These are phyloP conservation scores for Lactifluus pinguis DNA, from an alignment of 768 basidiomycete species.

Conservation along the genomic window DNA sequence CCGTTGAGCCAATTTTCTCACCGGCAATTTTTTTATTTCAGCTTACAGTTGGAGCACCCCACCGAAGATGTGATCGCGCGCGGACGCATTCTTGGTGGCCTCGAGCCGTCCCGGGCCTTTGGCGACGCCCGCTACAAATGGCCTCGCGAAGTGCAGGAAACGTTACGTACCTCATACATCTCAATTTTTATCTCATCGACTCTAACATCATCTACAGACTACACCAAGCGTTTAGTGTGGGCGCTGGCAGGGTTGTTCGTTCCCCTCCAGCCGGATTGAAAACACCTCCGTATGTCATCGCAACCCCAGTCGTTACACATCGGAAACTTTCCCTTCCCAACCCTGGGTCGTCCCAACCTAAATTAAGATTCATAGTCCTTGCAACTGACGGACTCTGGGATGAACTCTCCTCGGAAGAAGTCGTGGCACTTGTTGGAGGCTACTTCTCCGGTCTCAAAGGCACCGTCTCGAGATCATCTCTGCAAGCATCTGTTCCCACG, in stretches of 20 bases:
- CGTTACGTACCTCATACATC: constrained; percentile 41
- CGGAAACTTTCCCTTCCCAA: constrained; percentile 53
- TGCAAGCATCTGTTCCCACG: constrained; percentile 49
- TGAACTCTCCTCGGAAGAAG: constrained; percentile 62
- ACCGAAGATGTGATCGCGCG: constrained; percentile 59
- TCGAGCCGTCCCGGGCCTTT: constrained; percentile 82
- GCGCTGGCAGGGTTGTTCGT: constrained; percentile 51
- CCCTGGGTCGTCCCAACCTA: constrained; percentile 21
- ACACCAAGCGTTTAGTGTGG: constrained; percentile 57
- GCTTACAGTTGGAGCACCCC: constrained; percentile 80
- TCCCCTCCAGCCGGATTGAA: constrained; percentile 54
- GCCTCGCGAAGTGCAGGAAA: constrained; percentile 61
- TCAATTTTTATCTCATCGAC: neutral
- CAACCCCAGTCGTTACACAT: constrained; percentile 75
- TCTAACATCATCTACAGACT: constrained; percentile 30
- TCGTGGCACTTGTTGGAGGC: constrained; percentile 79
- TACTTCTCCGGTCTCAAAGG: constrained; percentile 68
- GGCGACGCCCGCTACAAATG: constrained; percentile 90
- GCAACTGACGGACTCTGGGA: constrained; percentile 73
- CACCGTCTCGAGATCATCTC: constrained; percentile 45
- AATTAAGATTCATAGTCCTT: constrained; percentile 71
- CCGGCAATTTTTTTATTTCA: constrained; percentile 22
- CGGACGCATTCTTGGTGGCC: constrained; percentile 78
- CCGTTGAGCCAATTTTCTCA: neutral
- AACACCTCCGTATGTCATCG: constrained; percentile 90